phyloP scores from a whole-genome alignment of 202 grass and related monocot genomes.

The Panicum hallii region DNA sequence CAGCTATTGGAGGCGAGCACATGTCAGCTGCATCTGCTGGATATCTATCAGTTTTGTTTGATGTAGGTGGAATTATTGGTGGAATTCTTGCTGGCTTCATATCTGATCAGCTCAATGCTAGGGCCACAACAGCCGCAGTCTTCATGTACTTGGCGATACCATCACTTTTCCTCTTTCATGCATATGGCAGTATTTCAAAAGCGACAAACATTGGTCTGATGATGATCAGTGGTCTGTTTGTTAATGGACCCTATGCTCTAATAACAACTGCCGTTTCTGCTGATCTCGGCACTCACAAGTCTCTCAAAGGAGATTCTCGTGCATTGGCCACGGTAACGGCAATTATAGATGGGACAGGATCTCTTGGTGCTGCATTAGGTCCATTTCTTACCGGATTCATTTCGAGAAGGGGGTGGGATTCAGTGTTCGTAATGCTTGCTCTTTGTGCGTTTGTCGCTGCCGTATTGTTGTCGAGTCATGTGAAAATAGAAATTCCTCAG shows the following conservation, averaged over 20 bases:
- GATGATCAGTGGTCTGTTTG: conserved; percentile 87
- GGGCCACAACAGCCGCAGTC: conserved; percentile 72
- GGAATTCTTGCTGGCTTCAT: conserved; percentile 85
- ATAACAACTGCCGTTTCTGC: conserved; percentile 92
- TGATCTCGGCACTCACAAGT: conserved; percentile 86
- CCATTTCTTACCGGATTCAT: conserved; percentile 69
- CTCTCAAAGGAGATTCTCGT: conserved; percentile 75
- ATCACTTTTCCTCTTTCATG: conserved; percentile 68
- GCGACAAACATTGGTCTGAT: conserved; percentile 67
- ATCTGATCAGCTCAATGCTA: conserved; percentile 82
- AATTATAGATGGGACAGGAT: conserved; percentile 78
- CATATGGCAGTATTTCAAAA: conserved; percentile 70
- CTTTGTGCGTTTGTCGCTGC: conserved; percentile 56
- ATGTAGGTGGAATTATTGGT: conserved; percentile 82
- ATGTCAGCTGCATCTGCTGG: conserved; percentile 80
- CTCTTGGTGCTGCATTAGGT: conserved; percentile 68
- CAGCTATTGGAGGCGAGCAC: conserved; percentile 72
- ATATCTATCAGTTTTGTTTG: conserved; percentile 80
- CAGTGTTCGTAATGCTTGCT: conserved; percentile 69
- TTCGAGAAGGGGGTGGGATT: conserved; percentile 61
- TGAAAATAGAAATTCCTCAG: conserved; percentile 58
- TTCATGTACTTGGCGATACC: conserved; percentile 79
- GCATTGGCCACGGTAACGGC: conserved; percentile 74
- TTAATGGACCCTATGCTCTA: conserved; percentile 88
- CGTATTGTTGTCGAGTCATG: conserved; percentile 48